These are phyloP conservation scores for Sonneratia caseolaris DNA, from an alignment of 345 rosid species.

Conservation along the genomic window DNA sequence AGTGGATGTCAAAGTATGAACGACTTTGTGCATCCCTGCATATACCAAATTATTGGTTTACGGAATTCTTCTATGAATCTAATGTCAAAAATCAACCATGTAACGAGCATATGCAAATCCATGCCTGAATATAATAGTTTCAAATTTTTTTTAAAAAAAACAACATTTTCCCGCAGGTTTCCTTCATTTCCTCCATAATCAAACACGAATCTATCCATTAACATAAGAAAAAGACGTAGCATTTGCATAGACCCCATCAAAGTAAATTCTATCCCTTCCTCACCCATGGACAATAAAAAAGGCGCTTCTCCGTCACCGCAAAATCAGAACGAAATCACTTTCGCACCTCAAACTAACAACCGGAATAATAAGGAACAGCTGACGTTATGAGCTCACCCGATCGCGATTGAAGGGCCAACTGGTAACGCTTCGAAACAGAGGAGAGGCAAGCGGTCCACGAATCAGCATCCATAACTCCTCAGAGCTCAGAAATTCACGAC, in stretches of 20 bases:
- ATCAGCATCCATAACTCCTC: slow-evolving; percentile 60
- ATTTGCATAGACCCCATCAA: background rate
- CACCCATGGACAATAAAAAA: background rate
- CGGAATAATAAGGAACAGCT: background rate
- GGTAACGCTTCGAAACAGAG: slow-evolving; percentile 73
- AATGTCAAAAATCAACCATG: no score
- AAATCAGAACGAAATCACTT: background rate
- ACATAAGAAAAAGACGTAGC: background rate
- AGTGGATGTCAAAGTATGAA: no score
- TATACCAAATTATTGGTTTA: no score
- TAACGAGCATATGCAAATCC: no score
- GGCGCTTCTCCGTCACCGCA: background rate
- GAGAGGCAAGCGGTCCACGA: slow-evolving; percentile 87
- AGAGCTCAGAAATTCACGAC: background rate
- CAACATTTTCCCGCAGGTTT: background rate
- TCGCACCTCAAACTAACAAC: background rate
- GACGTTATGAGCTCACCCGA: slow-evolving; percentile 46
- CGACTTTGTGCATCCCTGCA: no score
- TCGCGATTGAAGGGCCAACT: slow-evolving; percentile 82
- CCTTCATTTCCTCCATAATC: background rate
- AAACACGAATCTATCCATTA: background rate
- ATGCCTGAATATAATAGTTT: no score
- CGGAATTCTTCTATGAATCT: no score
- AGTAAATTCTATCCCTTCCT: background rate
- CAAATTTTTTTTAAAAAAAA: background rate